Evolutionary conservation across 495 filamentous ascomycete genomes (phyloP).

Genomic region (Xylaria curta): DNA sequence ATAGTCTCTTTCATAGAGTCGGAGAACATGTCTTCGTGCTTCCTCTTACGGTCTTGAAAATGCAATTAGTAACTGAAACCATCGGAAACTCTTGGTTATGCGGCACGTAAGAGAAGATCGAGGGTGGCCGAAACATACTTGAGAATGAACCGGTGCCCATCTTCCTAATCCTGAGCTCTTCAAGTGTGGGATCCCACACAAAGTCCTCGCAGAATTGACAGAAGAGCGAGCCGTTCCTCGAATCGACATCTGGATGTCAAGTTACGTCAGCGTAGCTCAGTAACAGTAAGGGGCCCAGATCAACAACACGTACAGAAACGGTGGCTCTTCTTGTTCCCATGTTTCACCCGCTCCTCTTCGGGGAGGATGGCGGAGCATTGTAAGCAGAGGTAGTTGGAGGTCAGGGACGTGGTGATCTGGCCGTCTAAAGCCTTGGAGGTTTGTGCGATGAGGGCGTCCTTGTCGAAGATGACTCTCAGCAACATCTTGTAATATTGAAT

Average conservation of each 20-base stretch:
- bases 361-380: constrained; percentile 68
- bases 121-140: constrained; percentile 33
- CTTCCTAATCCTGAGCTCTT: constrained; percentile 69
- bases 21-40: constrained; percentile 64
- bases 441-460: constrained; percentile 54
- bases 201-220: constrained; percentile 87
- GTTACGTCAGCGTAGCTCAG: constrained; percentile 17
- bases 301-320: constrained; percentile 64
- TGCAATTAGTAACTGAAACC: neutral
- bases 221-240: constrained; percentile 74
- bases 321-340: constrained; percentile 65
- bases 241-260: constrained; percentile 73
- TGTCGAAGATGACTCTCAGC: constrained; percentile 57
- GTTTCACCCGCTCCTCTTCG: constrained; percentile 61
- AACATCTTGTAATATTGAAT: constrained; percentile 62
- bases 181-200: constrained; percentile 84
- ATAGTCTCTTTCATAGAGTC: constrained; percentile 58
- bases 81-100: neutral
- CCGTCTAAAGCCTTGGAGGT: constrained; percentile 56
- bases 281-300: neutral
- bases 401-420: constrained; percentile 54
- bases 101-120: neutral
- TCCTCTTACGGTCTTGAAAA: constrained; percentile 58
- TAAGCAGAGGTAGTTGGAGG: constrained; percentile 71
- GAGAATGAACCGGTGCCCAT: constrained; percentile 60